Evolutionary conservation across 805 yeast species (phyloP).

Genomic region (Trichomonascus vanleenenianus): DNA sequence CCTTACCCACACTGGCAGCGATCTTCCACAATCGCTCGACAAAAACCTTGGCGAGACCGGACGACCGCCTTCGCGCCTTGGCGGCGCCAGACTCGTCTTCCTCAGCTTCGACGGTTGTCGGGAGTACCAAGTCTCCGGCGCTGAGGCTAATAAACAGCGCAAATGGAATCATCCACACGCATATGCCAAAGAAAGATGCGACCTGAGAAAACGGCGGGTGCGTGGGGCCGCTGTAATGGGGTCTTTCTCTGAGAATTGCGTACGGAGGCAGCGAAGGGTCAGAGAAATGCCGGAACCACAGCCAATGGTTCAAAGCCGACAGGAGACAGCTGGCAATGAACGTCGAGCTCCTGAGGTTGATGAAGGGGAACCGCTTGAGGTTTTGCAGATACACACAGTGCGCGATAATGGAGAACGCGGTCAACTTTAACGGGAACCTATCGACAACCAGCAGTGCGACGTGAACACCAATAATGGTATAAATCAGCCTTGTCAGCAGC

Average conservation of each 20-base stretch:
- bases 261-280: constrained; percentile 58
- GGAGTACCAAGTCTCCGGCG: constrained; percentile 85
- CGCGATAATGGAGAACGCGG: constrained; percentile 59
- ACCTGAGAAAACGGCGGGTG: constrained; percentile 82
- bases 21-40: constrained; percentile 46
- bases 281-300: constrained; percentile 85
- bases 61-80: constrained; percentile 35
- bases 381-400: constrained; percentile 72
- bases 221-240: constrained; percentile 52
- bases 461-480: constrained; percentile 47
- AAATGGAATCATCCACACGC: constrained; percentile 92
- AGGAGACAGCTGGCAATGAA: constrained; percentile 65
- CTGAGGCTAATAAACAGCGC: constrained; percentile 84
- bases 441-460: constrained; percentile 62
- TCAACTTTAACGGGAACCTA: constrained; percentile 65
- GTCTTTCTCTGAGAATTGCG: constrained; percentile 33
- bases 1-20: constrained; percentile 39
- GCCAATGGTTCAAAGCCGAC: constrained; percentile 71
- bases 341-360: constrained; percentile 60
- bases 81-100: constrained; percentile 21
- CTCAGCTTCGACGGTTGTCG: constrained; percentile 31
- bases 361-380: constrained; percentile 75
- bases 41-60: constrained; percentile 62
- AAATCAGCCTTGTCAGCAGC: constrained; percentile 55
- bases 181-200: constrained; percentile 89